Evolutionary conservation across 139 green algal genomes (phyloP).

Genomic region (Trebouxia sp.): DNA sequence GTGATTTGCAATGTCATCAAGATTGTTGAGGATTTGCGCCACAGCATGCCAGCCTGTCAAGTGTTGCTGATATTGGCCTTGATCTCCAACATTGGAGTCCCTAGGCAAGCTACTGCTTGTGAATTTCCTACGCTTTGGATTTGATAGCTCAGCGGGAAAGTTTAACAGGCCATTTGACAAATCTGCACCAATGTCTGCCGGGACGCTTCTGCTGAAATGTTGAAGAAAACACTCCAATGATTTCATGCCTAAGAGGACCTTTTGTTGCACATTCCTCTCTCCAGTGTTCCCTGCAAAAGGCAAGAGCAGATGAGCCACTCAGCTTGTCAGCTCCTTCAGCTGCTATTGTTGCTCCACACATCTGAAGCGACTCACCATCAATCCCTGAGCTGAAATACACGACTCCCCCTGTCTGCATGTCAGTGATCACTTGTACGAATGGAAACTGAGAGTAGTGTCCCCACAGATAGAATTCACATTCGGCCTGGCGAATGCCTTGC

Average conservation of each 20-base stretch:
- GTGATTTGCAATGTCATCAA: too few relatives aligned
- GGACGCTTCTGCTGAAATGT: neutral
- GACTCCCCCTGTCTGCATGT: neutral
- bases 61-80: too few relatives aligned
- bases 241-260: neutral
- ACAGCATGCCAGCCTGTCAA: too few relatives aligned
- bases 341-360: neutral
- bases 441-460: neutral
- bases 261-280: neutral
- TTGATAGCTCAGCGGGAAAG: neutral
- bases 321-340: neutral
- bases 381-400: neutral
- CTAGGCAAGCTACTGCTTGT: neutral
- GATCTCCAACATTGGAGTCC: too few relatives aligned
- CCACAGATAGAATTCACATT: neutral
- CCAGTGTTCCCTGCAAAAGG: neutral
- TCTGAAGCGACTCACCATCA: neutral
- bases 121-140: neutral
- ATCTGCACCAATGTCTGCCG: neutral
- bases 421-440: neutral
- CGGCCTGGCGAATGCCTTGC: neutral
- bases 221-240: neutral
- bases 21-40: too few relatives aligned
- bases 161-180: neutral
- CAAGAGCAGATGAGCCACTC: neutral